A percentile compares a stretch with the other conserved stretches of the same genome.
These are phyloP conservation scores for Chrysanthemum makinoi DNA, from an alignment of 129 eudicot species.

Conservation along the genomic window DNA sequence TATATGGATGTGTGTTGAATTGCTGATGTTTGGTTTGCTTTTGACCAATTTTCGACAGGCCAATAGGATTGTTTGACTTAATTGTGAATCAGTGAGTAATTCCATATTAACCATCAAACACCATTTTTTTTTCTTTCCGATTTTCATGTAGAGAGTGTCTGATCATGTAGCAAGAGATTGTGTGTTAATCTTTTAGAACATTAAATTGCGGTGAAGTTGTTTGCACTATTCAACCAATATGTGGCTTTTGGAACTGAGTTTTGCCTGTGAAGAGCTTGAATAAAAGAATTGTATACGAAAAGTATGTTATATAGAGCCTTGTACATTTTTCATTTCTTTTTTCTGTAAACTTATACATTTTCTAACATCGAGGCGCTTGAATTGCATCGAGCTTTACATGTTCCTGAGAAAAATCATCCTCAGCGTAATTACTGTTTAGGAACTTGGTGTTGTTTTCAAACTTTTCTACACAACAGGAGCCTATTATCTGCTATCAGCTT, in stretches of 20 bases:
- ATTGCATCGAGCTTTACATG: constrained; percentile 33
- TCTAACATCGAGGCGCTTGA: constrained; percentile 26
- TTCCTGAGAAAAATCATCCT: constrained; percentile 36
- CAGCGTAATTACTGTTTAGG: constrained; percentile 19
- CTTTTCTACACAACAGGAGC: constrained; percentile 23
- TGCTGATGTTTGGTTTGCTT: too few relatives aligned
- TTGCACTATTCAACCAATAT: too few relatives aligned
- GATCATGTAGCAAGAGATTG: too few relatives aligned
- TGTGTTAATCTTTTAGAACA: too few relatives aligned
- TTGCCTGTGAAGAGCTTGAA: constrained; percentile 4
- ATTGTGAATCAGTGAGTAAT: too few relatives aligned
- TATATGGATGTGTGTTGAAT: too few relatives aligned
- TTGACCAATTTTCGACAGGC: too few relatives aligned
- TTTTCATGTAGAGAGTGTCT: too few relatives aligned
- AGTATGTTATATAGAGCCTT: constrained; percentile 21
- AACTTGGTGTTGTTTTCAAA: constrained; percentile 23
- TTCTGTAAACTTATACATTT: constrained; percentile 24
- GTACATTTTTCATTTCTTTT: constrained; percentile 31
- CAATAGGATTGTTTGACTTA: too few relatives aligned
- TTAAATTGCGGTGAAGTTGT: too few relatives aligned
- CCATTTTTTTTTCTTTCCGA: too few relatives aligned
- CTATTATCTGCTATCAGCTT: constrained; percentile 21
- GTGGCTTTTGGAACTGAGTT: not conserved
- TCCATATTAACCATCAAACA: too few relatives aligned
- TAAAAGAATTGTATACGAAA: not conserved